Conservation (phyloP, 805 yeast genomes). For the Tetrapisispora iriomotensis region DNA sequence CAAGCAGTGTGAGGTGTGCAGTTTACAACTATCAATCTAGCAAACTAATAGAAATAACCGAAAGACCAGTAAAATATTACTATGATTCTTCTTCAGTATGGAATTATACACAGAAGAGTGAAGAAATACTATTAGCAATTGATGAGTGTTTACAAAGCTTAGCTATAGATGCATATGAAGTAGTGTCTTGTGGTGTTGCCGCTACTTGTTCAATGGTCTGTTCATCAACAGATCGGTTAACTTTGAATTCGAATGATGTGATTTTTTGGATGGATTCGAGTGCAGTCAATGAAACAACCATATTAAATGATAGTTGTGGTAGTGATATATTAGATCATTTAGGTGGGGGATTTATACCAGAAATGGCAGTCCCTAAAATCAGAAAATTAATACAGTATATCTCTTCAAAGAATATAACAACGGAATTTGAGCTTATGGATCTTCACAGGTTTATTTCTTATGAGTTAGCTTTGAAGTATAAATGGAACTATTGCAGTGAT, state of each 20-base stretch:
- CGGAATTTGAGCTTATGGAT: conserved; percentile 36
- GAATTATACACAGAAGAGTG: conserved; percentile 34
- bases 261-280: conserved; percentile 55
- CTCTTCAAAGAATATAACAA: conserved; percentile 8
- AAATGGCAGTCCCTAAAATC: conserved; percentile 49
- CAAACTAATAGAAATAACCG: conserved; percentile 6
- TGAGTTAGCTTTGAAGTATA: conserved; percentile 16
- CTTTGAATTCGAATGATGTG: conserved; percentile 31
- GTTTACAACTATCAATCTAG: conserved; percentile 14
- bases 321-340: conserved; percentile 15
- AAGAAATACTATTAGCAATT: conserved; percentile 31
- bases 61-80: conserved; percentile 19
- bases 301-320: conserved; percentile 24
- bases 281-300: conserved; percentile 28
- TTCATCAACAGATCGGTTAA: conserved; percentile 10
- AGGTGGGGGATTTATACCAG: conserved; percentile 43
- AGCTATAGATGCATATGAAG: neutral
- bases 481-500: conserved; percentile 6
- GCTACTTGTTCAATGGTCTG: conserved; percentile 57
- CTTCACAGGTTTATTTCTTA: conserved; percentile 38
- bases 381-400: conserved; percentile 29
- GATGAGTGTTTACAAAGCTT: conserved; percentile 16
- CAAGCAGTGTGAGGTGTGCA: conserved; percentile 39
- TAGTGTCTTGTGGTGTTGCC: conserved; percentile 32
- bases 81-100: conserved; percentile 13